Base-by-base conservation (phyloP, 2,329 filamentous ascomycete genomes). In the Nannizziopsis barbatae region DNA sequence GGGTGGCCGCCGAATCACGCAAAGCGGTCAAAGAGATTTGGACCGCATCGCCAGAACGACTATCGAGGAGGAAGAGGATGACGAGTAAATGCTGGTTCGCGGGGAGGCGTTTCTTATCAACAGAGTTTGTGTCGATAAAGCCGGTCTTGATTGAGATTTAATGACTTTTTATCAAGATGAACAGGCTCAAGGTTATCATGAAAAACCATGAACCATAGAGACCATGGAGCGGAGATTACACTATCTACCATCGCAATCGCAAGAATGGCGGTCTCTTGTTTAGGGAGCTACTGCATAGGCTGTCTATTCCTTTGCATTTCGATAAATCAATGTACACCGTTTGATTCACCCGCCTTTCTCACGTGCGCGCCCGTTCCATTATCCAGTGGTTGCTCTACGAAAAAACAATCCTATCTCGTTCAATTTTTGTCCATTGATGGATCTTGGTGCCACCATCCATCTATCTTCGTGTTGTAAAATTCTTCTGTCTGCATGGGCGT, bases 21-120 rank as follows among this genome's bases (percentile, higher is more conserved):
- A 96, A 80, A 81, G 82, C 67, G 92, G 92, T 69, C 89, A 95
- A 82, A 86, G 92, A 79, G 92, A 98, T 84, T 80, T 98, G 80
- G 92, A 96, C 79, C 90, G 79, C 72, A 89, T 90, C 64, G 85
- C 85, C 67, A 83, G 85, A 76, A 88, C 84, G 66, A 85, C 66
- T 57, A 61, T 70, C 56, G 65, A 69, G 52, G 67, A 68, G 61
- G 65, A 68, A 58, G 65, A 68, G 60, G 65, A 68, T 58, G 66
- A 69, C 27, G 50, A 56, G 45, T 53, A 53, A 44, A 53, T 47
- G 35, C 17, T 38, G 32, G 17, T 31, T 18, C 3, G 38, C 41
- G 36, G 22, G 37, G 15, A 15, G 37, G 31, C 36, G 31, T 27
- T 47, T 42, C 27, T 31, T 47, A 35, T 12, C 45, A 22, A 22